These are phyloP conservation scores for Dactylellina leptospora DNA, from an alignment of 2,329 filamentous ascomycete genomes.

Conservation along the genomic window DNA sequence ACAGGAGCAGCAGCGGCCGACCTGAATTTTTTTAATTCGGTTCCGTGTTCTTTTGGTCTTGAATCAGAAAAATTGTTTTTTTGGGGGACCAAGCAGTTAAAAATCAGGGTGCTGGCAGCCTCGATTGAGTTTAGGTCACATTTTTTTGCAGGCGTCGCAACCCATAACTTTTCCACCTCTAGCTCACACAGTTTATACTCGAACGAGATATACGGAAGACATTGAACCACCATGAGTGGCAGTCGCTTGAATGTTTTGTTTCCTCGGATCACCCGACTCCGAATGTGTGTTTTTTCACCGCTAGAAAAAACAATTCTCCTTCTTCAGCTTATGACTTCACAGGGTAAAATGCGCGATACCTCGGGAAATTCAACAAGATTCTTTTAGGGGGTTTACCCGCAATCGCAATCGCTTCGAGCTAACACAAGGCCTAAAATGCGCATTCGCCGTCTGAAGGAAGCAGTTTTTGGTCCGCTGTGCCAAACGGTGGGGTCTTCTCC, in stretches of 20 bases:
- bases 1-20: slow-evolving; percentile 46
- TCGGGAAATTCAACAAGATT: slow-evolving; percentile 29
- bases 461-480: slow-evolving; percentile 10
- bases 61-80: slow-evolving; percentile 53
- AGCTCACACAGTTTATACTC: slow-evolving; percentile 49
- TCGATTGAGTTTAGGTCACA: slow-evolving; percentile 49
- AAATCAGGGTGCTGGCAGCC: slow-evolving; percentile 50
- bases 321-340: background rate
- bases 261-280: slow-evolving; percentile 13
- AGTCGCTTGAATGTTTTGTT: slow-evolving; percentile 34
- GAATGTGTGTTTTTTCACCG: no score
- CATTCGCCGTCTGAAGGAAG: slow-evolving; percentile 13
- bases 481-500: slow-evolving; percentile 24
- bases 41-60: slow-evolving; percentile 47
- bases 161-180: slow-evolving; percentile 48
- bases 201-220: slow-evolving; percentile 49
- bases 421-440: slow-evolving; percentile 14
- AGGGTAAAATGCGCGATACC: slow-evolving; percentile 41
- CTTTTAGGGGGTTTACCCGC: slow-evolving; percentile 16
- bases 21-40: slow-evolving; percentile 45
- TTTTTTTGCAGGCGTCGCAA: slow-evolving; percentile 46
- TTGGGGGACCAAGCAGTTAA: slow-evolving; percentile 51
- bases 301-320: slow-evolving; percentile 4
- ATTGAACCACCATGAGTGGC: slow-evolving; percentile 31
- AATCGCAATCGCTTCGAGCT: slow-evolving; percentile 26